Base-by-base conservation (phyloP, 2,329 filamentous ascomycete genomes). In the Alternaria hordeiaustralica region DNA sequence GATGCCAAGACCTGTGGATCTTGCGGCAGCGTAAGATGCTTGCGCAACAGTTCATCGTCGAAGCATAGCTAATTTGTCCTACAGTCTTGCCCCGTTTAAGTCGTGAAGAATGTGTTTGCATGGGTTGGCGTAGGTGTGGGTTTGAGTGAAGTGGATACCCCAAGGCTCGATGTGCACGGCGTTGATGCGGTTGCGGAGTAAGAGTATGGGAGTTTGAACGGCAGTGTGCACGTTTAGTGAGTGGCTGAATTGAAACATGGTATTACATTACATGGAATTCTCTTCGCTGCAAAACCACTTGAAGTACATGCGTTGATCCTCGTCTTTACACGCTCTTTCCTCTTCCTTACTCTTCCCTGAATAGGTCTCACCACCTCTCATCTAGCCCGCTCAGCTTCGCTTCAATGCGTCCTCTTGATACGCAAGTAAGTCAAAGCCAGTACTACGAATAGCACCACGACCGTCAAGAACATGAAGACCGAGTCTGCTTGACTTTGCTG, bases 1-100 rank as follows among this genome's bases (percentile, higher is more conserved):
- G 78, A 69, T 7, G 65, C 60, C 54, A 81, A 81, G 74, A 78
- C 72, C 11, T 81, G 79, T 64, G 60, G 71, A 28, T 79, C 78
- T 53, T 81, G 79, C 65, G 79, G 79, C 57, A 77, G 74, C 64
- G 78, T 80, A 57, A 54, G 60, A 26, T 7, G 23, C 21, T 21
- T 21, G 21, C 21, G 21, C 21, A 21, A 21, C 21, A 21, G 21
- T 21, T 21, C 21, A 21, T 21, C 21, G 21, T 21, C 21, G 21
- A 21, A 21, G 21, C 21, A 30, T 5, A 21, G 15, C 55, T 62
- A 23, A 62, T 3, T 21, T 12, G 36, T 2, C 8, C 33, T 20
- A 13, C 45, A 75, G 73, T 66, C 66, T 15, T 76, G 73, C 68
- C 73, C 73, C 4, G 69, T 71, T 28, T 76, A 73, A 60, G 18